Conservation (phyloP, 2,329 filamentous ascomycete species). For the Tolypocladium ovalisporum region DNA sequence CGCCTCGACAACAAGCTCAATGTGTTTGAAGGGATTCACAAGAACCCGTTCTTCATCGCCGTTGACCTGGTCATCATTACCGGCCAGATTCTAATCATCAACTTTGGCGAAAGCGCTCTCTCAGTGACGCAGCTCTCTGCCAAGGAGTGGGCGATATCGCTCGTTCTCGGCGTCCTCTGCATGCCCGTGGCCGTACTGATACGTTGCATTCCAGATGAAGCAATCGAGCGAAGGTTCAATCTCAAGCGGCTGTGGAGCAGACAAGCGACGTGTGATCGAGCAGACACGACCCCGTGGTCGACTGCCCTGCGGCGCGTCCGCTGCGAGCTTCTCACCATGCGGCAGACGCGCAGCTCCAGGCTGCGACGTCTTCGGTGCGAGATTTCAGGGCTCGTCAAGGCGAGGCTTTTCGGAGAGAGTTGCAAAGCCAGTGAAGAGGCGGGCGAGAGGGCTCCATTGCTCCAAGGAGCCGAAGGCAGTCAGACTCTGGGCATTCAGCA, state of each 20-base stretch:
- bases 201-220: not conserved
- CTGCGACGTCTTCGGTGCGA: not conserved
- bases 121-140: not conserved
- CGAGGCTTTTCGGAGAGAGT: not conserved
- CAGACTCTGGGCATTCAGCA: not conserved
- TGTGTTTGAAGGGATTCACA: not conserved
- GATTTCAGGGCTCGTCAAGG: not conserved
- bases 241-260: not conserved
- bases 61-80: not conserved
- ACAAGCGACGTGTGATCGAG: no score
- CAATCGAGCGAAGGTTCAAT: not conserved
- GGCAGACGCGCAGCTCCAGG: not conserved
- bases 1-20: not conserved
- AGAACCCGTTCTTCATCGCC: not conserved
- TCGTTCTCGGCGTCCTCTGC: not conserved
- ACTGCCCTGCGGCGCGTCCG: not conserved
- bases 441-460: not conserved
- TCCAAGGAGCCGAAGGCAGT: not conserved
- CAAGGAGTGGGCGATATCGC: not conserved
- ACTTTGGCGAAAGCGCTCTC: not conserved
- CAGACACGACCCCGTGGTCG: not conserved
- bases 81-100: not conserved
- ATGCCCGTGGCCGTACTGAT: not conserved
- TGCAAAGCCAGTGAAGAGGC: not conserved
- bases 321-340: not conserved